A percentile compares a stretch with the other conserved stretches of the same genome.
phyloP scores from a whole-genome alignment of 2,329 filamentous ascomycete genomes.

The Trematosphaeria pertusa region DNA sequence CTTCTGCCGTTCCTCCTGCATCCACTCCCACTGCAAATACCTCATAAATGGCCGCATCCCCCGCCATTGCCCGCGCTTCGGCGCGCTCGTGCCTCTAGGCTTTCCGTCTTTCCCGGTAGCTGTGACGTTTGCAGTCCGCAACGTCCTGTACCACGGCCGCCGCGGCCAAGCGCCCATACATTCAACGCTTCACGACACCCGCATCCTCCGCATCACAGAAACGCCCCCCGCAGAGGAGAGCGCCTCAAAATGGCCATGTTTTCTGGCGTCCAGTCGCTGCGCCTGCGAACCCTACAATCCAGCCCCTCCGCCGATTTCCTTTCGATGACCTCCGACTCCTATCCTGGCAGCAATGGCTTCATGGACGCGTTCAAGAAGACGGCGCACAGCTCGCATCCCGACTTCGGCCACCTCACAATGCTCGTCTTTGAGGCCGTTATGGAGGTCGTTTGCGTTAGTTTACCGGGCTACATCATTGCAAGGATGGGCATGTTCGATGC shows the following conservation, averaged over 20 bases:
- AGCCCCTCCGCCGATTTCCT: slow-evolving; percentile 31
- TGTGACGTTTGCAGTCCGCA: slow-evolving; percentile 5
- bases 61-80: slow-evolving; percentile 4
- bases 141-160: slow-evolving; percentile 19
- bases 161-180: slow-evolving; percentile 27
- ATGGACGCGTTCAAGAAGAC: slow-evolving; percentile 42
- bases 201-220: slow-evolving; percentile 6
- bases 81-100: slow-evolving; percentile 19
- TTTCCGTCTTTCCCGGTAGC: slow-evolving; percentile 6
- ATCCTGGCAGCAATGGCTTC: slow-evolving; percentile 38
- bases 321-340: slow-evolving; percentile 43
- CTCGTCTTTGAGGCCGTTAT: slow-evolving; percentile 94
- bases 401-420: slow-evolving; percentile 72
- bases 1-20: not conserved
- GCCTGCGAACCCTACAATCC: slow-evolving; percentile 39
- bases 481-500: slow-evolving; percentile 91
- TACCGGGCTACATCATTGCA: slow-evolving; percentile 93
- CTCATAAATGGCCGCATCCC: too few species aligned
- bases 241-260: slow-evolving; percentile 40
- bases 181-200: slow-evolving; percentile 28
- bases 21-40: not conserved
- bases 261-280: slow-evolving; percentile 41
- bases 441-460: slow-evolving; percentile 91
- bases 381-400: slow-evolving; percentile 61
- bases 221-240: slow-evolving; percentile 9